Evolutionary conservation across 2,329 filamentous ascomycete species (phyloP), one percentile per base, ranked within the genome.

Genomic region (Cladosporium sp.): DNA sequence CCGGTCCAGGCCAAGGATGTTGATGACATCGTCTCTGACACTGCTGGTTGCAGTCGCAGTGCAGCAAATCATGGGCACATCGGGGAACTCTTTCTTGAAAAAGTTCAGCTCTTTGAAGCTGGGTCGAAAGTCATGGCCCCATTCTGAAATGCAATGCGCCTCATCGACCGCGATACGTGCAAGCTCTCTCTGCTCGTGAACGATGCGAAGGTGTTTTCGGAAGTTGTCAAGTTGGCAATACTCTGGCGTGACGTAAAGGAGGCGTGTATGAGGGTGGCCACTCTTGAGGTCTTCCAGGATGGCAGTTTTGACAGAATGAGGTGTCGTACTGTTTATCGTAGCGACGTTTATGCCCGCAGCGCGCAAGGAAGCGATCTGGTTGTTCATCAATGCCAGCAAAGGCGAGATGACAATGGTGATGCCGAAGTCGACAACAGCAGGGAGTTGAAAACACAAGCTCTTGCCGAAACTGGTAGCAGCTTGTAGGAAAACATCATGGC

Each of bases 91-190:
- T 43, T 82, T 78, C 59, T 88, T 85, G 73, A 97, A 93, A 83
- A 89, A 96, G 2, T 82, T 85, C 6, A 97, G 78, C 17, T 86
- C 81, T 64, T 93, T 90, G 70, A 96, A 97, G 51, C 90, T 88
- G 30, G 85, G 88, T n/a, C 92, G 86, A 66, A 97, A 97, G 68
- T 97, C 92, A 67, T 97, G 91, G 1, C 92, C 92, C 92, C 92
- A 96, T 83, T 96, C 91, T 19, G 89, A 95, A 59, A 97, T 95
- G 68, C 92, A 97, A 68, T 97, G 92, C 2, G 92, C 92, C 71
- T 97, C 92, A 64, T 97, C 92, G 51, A 97, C 84, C 42, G 88
- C 92, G 56, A 97, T 82, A 12, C 92, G 83, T 8, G 86, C 85
- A n/a, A 97, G 80, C 69, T 96, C 89, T 51, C 81, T 80, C 67